These are phyloP conservation scores for Saururus chinensis DNA, from an alignment of 164 flowering plant genomes.

Conservation along the genomic window DNA sequence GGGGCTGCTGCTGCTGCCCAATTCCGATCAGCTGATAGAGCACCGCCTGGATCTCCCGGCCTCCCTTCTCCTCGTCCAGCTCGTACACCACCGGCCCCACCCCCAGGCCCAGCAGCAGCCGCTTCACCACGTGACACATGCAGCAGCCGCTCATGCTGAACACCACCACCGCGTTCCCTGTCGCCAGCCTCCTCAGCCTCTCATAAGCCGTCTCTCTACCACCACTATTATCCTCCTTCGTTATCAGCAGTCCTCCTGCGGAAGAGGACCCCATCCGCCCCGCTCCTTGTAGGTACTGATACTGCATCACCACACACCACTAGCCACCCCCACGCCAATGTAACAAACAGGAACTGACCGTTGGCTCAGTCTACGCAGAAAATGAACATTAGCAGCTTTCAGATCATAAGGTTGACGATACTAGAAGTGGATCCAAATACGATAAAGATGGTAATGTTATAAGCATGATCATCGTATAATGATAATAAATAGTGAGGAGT, in stretches of 20 bases:
- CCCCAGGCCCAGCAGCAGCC: conserved; percentile 57
- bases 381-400: background rate
- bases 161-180: conserved; percentile 63
- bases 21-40: conserved; percentile 31
- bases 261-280: background rate
- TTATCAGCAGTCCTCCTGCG: background rate
- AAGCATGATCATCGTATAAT: too few relatives aligned
- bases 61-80: conserved; percentile 42
- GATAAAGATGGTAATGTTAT: too few relatives aligned
- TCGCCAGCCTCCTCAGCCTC: conserved; percentile 31
- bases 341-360: background rate
- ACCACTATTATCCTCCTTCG: background rate
- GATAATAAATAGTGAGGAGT: too few relatives aligned
- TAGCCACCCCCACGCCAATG: too few relatives aligned
- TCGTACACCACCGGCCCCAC: conserved; percentile 66
- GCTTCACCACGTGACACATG: conserved; percentile 77
- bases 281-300: background rate
- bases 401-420: too few relatives aligned
- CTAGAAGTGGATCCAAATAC: too few relatives aligned
- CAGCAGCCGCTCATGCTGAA: conserved; percentile 69
- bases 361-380: background rate
- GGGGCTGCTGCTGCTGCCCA: conserved; percentile 14
- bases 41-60: conserved; percentile 38
- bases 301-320: background rate
- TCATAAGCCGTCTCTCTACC: conserved; percentile 20